A percentile compares a stretch with the other conserved stretches of the same genome.
Evolutionary conservation across 176 grass and related monocot genomes (phyloP).

Genomic region (Eremochloa ophiuroides): DNA sequence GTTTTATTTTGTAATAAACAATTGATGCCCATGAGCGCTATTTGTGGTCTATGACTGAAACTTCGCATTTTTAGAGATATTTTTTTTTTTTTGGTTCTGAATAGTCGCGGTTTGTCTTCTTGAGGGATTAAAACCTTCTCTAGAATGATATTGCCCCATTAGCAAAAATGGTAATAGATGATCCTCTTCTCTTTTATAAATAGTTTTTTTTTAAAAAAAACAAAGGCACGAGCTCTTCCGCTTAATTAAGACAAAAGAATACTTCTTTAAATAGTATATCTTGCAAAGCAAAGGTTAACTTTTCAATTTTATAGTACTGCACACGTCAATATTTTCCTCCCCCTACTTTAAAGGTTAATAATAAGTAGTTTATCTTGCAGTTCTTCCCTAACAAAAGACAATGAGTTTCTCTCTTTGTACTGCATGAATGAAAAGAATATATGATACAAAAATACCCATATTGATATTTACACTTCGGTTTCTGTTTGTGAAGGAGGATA

Average conservation of each 20-base stretch:
- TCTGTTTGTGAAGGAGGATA: constrained; percentile 47
- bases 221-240: too few relatives aligned
- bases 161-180: not conserved
- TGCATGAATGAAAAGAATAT: not conserved
- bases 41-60: not conserved
- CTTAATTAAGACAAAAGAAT: too few relatives aligned
- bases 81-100: not conserved
- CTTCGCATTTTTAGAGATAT: not conserved
- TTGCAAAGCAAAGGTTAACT: not conserved
- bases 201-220: too few relatives aligned
- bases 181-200: too few relatives aligned
- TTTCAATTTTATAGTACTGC: not conserved
- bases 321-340: not conserved
- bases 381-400: not conserved
- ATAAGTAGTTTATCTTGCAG: not conserved
- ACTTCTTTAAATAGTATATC: not conserved
- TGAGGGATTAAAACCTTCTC: not conserved
- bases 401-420: not conserved
- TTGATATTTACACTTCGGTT: constrained; percentile 17
- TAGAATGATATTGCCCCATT: not conserved
- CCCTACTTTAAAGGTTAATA: not conserved
- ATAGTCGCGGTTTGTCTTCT: not conserved
- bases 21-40: not conserved
- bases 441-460: not conserved
- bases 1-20: not conserved